Evolutionary conservation across 106 monocot species (phyloP).

Genomic region (Acorus gramineus): DNA sequence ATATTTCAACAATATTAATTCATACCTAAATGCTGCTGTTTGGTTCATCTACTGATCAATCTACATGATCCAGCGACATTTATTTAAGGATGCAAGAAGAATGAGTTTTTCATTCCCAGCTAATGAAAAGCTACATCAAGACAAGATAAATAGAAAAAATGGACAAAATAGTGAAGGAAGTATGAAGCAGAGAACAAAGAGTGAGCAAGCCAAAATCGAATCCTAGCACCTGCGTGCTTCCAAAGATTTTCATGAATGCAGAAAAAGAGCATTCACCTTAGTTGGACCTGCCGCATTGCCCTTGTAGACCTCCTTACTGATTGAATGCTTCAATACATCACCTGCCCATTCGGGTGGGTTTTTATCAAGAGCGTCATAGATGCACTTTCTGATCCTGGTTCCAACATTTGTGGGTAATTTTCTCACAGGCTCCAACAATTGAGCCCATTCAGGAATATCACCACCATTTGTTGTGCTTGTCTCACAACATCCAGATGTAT

Average conservation of each 20-base stretch:
- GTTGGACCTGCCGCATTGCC: constrained; percentile 99
- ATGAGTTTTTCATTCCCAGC: too few species aligned
- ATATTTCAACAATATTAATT: too few species aligned
- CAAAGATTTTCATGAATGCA: neutral
- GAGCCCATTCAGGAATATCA: constrained; percentile 79
- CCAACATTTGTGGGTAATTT: constrained; percentile 98
- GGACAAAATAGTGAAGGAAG: too few species aligned
- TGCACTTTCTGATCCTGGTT: constrained; percentile 86
- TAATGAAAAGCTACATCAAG: too few species aligned
- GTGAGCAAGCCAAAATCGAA: too few species aligned
- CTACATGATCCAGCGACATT: too few species aligned
- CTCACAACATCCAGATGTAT: constrained; percentile 19
- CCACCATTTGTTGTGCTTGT: constrained; percentile 17
- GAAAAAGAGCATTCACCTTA: constrained; percentile 37
- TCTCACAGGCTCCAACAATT: constrained; percentile 70
- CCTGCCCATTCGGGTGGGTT: constrained; percentile 94
- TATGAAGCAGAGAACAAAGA: too few species aligned
- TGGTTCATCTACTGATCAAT: too few species aligned
- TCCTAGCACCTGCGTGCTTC: too few species aligned
- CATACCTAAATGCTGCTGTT: too few species aligned
- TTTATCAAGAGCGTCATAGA: constrained; percentile 65
- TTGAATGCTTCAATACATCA: constrained; percentile 81
- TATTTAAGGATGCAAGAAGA: too few species aligned
- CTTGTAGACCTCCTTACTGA: constrained; percentile 97
- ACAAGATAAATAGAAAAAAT: too few species aligned